Percentiles rank a stretch among this genome's conserved stretches.
Conservation (phyloP, 1,284 basidiomycete species). For the Malassezia sp. region DNA sequence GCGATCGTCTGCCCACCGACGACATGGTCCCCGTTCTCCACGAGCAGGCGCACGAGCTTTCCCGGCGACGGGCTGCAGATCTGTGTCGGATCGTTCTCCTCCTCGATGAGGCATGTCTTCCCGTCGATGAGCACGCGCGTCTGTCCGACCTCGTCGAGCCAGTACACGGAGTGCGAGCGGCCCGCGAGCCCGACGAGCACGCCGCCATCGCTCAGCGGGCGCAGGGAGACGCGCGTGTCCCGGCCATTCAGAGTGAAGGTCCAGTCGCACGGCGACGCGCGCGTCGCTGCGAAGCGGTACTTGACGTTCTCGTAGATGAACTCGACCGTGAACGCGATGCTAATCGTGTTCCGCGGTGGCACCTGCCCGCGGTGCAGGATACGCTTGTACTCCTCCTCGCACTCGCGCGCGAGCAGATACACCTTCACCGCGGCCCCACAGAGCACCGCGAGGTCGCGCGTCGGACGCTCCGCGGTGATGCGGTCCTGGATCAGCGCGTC, state of each 20-base stretch:
- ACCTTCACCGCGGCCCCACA: conserved; percentile 92
- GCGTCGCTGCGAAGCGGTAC: conserved; percentile 90
- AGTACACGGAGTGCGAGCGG: conserved; percentile 93
- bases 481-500: conserved; percentile 90
- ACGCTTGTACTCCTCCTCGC: conserved; percentile 84
- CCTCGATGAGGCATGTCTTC: conserved; percentile 95
- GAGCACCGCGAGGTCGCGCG: conserved; percentile 79
- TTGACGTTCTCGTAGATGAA: conserved; percentile 86
- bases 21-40: conserved; percentile 94
- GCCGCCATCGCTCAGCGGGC: conserved; percentile 87
- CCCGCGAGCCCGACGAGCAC: conserved; percentile 81
- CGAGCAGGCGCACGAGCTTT: conserved; percentile 85
- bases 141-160: conserved; percentile 82
- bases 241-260: conserved; percentile 85
- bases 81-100: conserved; percentile 98
- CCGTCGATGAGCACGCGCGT: conserved; percentile 74
- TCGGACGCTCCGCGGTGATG: conserved; percentile 91
- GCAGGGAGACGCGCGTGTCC: conserved; percentile 33
- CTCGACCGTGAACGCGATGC: conserved; percentile 92
- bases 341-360: conserved; percentile 81
- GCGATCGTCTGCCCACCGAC: conserved; percentile 92
- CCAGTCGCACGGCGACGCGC: conserved; percentile 77
- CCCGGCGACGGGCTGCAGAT: conserved; percentile 90
- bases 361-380: conserved; percentile 97
- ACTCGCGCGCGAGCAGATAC: conserved; percentile 75